phyloP scores from a whole-genome alignment of 1,139 yeast species.

The Spencermartinsiella ligniputridi region DNA sequence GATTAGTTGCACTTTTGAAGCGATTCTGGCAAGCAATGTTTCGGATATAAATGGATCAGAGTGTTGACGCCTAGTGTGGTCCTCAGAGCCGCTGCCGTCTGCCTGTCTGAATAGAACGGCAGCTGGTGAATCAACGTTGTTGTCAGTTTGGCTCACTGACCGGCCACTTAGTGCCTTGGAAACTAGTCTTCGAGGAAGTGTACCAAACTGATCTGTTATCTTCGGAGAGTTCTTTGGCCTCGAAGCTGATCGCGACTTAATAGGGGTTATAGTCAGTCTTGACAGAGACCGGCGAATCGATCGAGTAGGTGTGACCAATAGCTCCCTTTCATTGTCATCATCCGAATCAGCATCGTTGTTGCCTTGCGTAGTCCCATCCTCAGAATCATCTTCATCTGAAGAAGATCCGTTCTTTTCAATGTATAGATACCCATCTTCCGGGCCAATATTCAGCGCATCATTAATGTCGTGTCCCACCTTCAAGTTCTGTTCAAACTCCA shows the following conservation, averaged over 20 bases:
- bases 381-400: neutral
- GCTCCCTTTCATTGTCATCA: neutral
- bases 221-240: neutral
- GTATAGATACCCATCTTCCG: slow-evolving; percentile 12
- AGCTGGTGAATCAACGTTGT: neutral
- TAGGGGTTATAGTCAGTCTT: neutral
- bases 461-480: slow-evolving; percentile 15
- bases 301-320: slow-evolving; percentile 3
- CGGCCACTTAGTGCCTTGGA: neutral
- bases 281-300: slow-evolving; percentile 12
- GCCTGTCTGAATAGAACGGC: neutral
- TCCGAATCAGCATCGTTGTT: neutral
- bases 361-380: neutral
- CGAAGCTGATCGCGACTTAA: neutral
- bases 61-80: neutral
- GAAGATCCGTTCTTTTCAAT: slow-evolving; percentile 6
- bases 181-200: neutral
- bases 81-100: neutral
- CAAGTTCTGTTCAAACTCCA: slow-evolving; percentile 19
- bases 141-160: neutral
- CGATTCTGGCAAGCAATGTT: neutral
- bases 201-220: slow-evolving; percentile 3
- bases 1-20: neutral
- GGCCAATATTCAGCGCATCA: slow-evolving; percentile 7
- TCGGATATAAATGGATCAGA: neutral